Conservation (phyloP, 345 rosid species). For the Chamaenerion angustifolium region DNA sequence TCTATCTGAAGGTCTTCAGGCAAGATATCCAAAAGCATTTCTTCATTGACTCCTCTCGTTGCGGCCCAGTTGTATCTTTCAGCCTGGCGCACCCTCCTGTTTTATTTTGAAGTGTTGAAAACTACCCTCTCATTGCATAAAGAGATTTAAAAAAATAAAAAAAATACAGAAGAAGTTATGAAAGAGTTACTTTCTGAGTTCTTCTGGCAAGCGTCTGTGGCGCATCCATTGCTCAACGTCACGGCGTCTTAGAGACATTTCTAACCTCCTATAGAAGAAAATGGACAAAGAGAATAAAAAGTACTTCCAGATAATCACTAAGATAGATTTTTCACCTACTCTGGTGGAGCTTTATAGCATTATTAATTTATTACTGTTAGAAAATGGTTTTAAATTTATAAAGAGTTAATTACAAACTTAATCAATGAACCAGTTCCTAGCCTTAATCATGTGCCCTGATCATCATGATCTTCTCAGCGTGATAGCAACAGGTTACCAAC, state of each 20-base stretch:
- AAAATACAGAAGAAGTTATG: background rate
- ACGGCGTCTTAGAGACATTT: slow-evolving; percentile 73
- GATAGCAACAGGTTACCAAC: too few relatives aligned
- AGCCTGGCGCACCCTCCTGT: slow-evolving; percentile 67
- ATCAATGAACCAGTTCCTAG: too few relatives aligned
- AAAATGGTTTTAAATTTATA: too few relatives aligned
- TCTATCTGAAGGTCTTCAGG: slow-evolving; percentile 88
- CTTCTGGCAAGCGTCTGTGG: slow-evolving; percentile 60
- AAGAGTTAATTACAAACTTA: too few relatives aligned
- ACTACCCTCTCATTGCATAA: too few relatives aligned
- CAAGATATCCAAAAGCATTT: slow-evolving; percentile 47
- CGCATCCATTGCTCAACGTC: slow-evolving; percentile 98
- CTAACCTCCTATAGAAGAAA: slow-evolving; percentile 41
- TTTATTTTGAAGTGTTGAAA: background rate
- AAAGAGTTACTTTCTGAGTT: slow-evolving; percentile 37
- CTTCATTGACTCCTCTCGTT: slow-evolving; percentile 83
- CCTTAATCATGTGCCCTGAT: too few relatives aligned
- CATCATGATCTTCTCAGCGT: too few relatives aligned
- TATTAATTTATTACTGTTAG: too few relatives aligned
- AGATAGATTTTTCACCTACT: too few relatives aligned
- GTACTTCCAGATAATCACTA: background rate
- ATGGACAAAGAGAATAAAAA: background rate
- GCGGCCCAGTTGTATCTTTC: slow-evolving; percentile 85
- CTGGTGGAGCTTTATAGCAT: too few relatives aligned
- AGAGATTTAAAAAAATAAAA: background rate